phyloP scores from a whole-genome alignment of 2,329 filamentous ascomycete species.

The Leptographium flavum region DNA sequence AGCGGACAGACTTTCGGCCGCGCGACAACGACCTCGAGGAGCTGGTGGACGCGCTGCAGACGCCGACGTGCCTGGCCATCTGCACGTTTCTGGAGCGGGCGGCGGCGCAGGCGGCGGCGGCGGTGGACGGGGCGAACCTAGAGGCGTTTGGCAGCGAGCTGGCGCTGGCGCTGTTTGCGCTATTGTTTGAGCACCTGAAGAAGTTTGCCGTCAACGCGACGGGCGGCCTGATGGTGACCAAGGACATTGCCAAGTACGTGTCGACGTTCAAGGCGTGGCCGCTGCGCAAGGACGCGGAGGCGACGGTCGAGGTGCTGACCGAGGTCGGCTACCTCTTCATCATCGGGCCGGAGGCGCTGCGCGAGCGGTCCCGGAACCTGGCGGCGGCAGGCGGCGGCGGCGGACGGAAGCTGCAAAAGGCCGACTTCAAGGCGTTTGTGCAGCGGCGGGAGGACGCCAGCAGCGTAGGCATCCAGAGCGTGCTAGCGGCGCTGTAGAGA shows the following conservation, averaged over 20 bases:
- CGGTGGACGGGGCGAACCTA: conserved; percentile 73
- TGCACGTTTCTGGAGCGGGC: conserved; percentile 65
- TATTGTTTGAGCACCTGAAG: conserved; percentile 87
- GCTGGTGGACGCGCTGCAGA: conserved; percentile 64
- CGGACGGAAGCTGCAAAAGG: conserved; percentile 45
- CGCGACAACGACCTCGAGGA: conserved; percentile 55
- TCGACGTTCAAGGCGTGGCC: conserved; percentile 76
- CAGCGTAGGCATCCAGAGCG: conserved; percentile 31
- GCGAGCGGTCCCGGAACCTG: conserved; percentile 53
- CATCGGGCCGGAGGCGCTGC: conserved; percentile 65
- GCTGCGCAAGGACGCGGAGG: conserved; percentile 51
- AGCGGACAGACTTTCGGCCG: conserved; percentile 83
- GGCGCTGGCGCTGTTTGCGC: conserved; percentile 58
- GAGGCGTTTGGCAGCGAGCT: conserved; percentile 73
- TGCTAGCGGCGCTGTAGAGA: conserved; percentile 11
- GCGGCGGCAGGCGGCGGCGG: conserved; percentile 25
- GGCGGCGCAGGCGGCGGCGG: conserved; percentile 45
- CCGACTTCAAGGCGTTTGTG: conserved; percentile 72
- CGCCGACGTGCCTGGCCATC: conserved; percentile 68
- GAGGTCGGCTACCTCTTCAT: conserved; percentile 96
- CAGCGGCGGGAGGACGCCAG: conserved; percentile 71
- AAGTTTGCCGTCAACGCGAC: conserved; percentile 88
- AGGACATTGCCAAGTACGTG: conserved; percentile 90
- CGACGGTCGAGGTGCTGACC: conserved; percentile 68
- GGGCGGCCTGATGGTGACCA: conserved; percentile 86